Evolutionary conservation across 352 stramenopile genomes (phyloP), one percentile per base, ranked within the genome.

Genomic region (Globisporangium ultimum): DNA sequence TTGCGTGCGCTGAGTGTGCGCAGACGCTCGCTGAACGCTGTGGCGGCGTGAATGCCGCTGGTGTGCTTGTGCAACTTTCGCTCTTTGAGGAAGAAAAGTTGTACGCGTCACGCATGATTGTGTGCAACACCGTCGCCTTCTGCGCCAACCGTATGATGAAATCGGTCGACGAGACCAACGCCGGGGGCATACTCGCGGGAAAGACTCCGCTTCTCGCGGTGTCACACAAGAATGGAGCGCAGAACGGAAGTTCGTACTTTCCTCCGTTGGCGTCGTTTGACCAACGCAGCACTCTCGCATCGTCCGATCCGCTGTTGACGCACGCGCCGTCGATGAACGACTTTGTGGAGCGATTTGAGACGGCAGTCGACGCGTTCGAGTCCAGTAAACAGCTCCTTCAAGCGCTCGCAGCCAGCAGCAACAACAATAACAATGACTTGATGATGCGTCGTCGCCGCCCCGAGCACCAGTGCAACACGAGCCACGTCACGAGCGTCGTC

Each of bases 11-110:
- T 18, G 67, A 81, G 32, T 84, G 70, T 47, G 61, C 77, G 58
- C 74, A 83, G 13, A 76, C 58, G 43, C 43, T 87, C 28, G 64
- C 80, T 24, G 75, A 87, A n/a, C 54, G 66, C 17, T 74, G 64
- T 12, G 74, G 78, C n/a, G 50, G 24, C 28, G 24, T 52, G 62
- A 32, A 53, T 70, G 17, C 64, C 65, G 47, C 62, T 9, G 57
- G 71, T 17, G 67, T 63, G 2, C 38, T 92, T 36, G 60, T 92
- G 46, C 74, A 75, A 18, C 61, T 90, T 34, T 84, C 82, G 11
- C 62, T 89, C 13, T 84, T 93, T 58, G 80, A 84, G 14, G 80
- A 95, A 53, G 78, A 89, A 45, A 91, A 93, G 64, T 60, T 92
- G 55, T 89, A 92, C 57, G 78, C 81, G 32, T 87, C 81, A 38